phyloP scores from a whole-genome alignment of 805 yeast species.

The Nakazawaea siamensis region DNA sequence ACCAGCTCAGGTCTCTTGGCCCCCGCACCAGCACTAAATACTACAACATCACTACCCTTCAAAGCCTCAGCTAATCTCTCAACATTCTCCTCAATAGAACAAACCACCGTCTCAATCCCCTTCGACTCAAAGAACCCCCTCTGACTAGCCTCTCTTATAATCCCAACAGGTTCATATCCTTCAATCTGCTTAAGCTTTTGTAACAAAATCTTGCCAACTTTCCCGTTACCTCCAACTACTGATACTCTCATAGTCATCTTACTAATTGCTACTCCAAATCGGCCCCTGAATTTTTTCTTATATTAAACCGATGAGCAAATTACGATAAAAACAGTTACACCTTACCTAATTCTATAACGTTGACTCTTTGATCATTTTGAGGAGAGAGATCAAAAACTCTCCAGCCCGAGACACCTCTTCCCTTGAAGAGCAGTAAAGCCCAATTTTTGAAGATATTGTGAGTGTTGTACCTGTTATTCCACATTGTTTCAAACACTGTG shows the following conservation, averaged over 20 bases:
- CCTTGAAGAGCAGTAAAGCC: slow-evolving; percentile 24
- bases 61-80: slow-evolving; percentile 27
- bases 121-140: slow-evolving; percentile 27
- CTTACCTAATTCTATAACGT: no score
- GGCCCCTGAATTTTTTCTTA: no score
- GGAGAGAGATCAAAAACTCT: slow-evolving; percentile 22
- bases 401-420: slow-evolving; percentile 28
- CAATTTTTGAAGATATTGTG: slow-evolving; percentile 24
- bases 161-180: slow-evolving; percentile 31
- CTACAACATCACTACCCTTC: slow-evolving; percentile 44
- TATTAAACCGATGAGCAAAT: no score
- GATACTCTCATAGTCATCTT: slow-evolving; percentile 25
- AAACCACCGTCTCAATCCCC: slow-evolving; percentile 28
- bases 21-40: slow-evolving; percentile 57
- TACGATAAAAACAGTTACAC: no score
- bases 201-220: slow-evolving; percentile 42
- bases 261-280: no score
- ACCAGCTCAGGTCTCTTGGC: slow-evolving; percentile 40
- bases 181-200: slow-evolving; percentile 21
- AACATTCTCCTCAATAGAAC: slow-evolving; percentile 29
- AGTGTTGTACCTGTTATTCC: slow-evolving; percentile 29
- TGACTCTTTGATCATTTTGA: slow-evolving; percentile 24
- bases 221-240: slow-evolving; percentile 56
- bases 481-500: slow-evolving; percentile 20
- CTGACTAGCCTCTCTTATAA: slow-evolving; percentile 41